Evolutionary conservation across 2,329 filamentous ascomycete genomes (phyloP).

Genomic region (Neocucurbitaria cava): DNA sequence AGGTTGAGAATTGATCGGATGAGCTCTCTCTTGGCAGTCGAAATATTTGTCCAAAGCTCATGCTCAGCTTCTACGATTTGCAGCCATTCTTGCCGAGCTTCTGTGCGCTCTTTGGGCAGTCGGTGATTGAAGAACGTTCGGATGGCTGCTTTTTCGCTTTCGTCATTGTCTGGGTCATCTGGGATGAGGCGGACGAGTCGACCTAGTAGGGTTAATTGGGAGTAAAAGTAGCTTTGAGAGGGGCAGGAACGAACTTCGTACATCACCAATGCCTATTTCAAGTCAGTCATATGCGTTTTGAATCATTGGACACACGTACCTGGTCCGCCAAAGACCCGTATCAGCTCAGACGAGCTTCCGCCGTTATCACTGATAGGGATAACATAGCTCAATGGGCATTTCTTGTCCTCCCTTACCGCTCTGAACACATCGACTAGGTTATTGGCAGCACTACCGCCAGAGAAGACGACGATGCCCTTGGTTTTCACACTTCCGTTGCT

Average conservation of each 20-base stretch:
- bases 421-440: constrained; percentile 91
- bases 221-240: neutral
- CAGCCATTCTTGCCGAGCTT: constrained; percentile 81
- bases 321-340: constrained; percentile 92
- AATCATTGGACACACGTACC: constrained; percentile 59
- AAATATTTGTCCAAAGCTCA: constrained; percentile 69
- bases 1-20: constrained; percentile 59
- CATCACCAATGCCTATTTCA: constrained; percentile 69
- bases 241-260: constrained; percentile 67
- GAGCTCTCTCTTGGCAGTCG: constrained; percentile 59
- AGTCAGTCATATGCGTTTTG: constrained; percentile 2
- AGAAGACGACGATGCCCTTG: constrained; percentile 81
- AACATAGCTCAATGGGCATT: constrained; percentile 77
- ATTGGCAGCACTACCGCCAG: constrained; percentile 92
- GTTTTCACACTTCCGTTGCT: constrained; percentile 33
- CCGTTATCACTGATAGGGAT: constrained; percentile 98
- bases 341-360: constrained; percentile 90
- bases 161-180: constrained; percentile 59
- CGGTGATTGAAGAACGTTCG: constrained; percentile 88
- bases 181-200: constrained; percentile 92
- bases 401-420: constrained; percentile 64
- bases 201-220: constrained; percentile 58
- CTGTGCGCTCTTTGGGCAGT: constrained; percentile 66
- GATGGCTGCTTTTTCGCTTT: constrained; percentile 70
- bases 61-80: constrained; percentile 87